Conservation (phyloP, 164 flowering plant genomes). For the grape (Vitis vinifera) region ASM3070453v1 NC_081811.1:25889501-25890000, state of each 20-base stretch:
- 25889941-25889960: background rate
- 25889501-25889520: too few species aligned
- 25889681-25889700: constrained; percentile 91
- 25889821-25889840: constrained; percentile 86
- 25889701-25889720: constrained; percentile 83
- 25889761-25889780: constrained; percentile 93
- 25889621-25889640: too few species aligned
- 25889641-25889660: constrained; percentile 9
- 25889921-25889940: constrained; percentile 25
- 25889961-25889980: background rate
- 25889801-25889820: constrained; percentile 93
- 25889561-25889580: too few species aligned
- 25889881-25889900: constrained; percentile 17
- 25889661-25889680: constrained; percentile 99
- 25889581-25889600: too few species aligned
- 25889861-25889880: constrained; percentile 28
- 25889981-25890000: background rate
- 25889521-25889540: too few species aligned
- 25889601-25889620: background rate
- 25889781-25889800: constrained; percentile 89
- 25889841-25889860: constrained; percentile 25
- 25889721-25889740: constrained; percentile 91
- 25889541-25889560: too few species aligned
- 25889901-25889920: background rate
- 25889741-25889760: constrained; percentile 83